phyloP scores from a whole-genome alignment of 352 stramenopile species.

The Phytophthora idaei region DNA sequence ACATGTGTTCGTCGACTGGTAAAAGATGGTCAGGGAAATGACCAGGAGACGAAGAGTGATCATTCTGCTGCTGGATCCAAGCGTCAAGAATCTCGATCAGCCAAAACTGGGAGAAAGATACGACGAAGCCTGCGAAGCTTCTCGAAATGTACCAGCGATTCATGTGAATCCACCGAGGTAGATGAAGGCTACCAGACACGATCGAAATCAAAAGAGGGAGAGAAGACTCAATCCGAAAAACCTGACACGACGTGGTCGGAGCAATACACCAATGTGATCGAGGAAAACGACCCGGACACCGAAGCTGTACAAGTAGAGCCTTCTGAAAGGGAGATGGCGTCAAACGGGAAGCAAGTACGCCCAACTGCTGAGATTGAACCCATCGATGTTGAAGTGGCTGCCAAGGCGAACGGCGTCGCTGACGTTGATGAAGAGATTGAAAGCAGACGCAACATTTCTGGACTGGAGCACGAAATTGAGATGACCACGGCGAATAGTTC shows the following conservation, averaged over 20 bases:
- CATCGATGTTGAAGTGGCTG: neutral
- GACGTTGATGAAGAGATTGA: neutral
- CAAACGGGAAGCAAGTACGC: neutral
- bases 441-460: neutral
- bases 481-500: too few species aligned
- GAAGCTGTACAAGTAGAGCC: neutral
- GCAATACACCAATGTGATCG: neutral
- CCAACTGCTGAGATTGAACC: too few species aligned
- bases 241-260: neutral
- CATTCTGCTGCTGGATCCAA: neutral
- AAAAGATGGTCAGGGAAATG: constrained; percentile 4
- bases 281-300: neutral
- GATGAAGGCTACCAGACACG: neutral
- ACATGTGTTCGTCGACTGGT: constrained; percentile 6
- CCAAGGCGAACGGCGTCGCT: neutral
- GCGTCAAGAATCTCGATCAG: neutral
- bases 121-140: constrained; percentile 17
- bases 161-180: neutral
- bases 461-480: too few species aligned
- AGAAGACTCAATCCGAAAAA: neutral
- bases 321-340: neutral
- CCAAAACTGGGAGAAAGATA: neutral
- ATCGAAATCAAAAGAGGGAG: neutral
- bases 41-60: neutral
- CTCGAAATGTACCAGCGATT: neutral